These are phyloP conservation scores for Blastobotrys buckinghamii DNA, from an alignment of 1,139 yeast genomes.

Conservation along the genomic window DNA sequence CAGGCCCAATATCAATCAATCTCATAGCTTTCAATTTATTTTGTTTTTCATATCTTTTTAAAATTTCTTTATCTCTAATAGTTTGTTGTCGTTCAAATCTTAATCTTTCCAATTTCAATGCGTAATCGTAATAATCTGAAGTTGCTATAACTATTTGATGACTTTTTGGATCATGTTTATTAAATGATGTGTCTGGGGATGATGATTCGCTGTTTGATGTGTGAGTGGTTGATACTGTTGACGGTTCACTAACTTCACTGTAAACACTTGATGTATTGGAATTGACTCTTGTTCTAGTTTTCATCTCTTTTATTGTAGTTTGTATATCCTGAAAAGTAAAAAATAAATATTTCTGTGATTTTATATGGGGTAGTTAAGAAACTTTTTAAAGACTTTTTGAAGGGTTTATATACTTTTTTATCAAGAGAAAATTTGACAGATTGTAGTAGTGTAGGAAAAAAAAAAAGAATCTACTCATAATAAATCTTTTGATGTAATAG, in stretches of 20 bases:
- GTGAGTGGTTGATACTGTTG: neutral
- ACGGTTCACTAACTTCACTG: neutral
- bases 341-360: too few relatives aligned
- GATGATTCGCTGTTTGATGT: neutral
- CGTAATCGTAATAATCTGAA: constrained; percentile 9
- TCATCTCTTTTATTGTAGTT: too few relatives aligned
- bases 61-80: constrained; percentile 2
- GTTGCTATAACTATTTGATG: constrained; percentile 6
- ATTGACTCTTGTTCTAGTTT: too few relatives aligned
- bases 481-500: too few relatives aligned
- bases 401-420: too few relatives aligned
- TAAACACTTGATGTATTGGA: neutral
- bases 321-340: too few relatives aligned
- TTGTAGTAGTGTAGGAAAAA: too few relatives aligned
- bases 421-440: too few relatives aligned
- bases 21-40: neutral
- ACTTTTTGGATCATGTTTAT: neutral
- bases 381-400: too few relatives aligned
- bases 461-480: too few relatives aligned
- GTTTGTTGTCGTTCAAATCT: constrained; percentile 7
- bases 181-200: neutral
- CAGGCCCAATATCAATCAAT: constrained; percentile 9
- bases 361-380: too few relatives aligned
- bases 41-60: constrained; percentile 3
- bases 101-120: constrained; percentile 11